phyloP scores from a whole-genome alignment of 345 rosid genomes.

The Brassica cretica region DNA sequence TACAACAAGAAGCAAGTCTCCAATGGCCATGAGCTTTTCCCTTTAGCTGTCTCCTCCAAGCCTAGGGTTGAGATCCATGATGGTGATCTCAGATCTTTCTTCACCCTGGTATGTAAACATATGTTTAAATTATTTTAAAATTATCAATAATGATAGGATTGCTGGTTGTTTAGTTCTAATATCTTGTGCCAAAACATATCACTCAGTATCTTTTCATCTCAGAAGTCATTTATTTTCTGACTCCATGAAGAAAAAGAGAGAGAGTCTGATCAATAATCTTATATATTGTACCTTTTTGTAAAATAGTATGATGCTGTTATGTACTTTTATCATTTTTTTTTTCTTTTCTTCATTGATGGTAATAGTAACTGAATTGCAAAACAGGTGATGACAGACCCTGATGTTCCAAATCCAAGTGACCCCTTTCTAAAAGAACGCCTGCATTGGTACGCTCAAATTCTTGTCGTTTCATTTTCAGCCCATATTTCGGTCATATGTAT shows the following conservation, averaged over 20 bases:
- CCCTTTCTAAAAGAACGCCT: slow-evolving; percentile 63
- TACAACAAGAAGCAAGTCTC: slow-evolving; percentile 50
- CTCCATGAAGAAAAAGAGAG: not conserved
- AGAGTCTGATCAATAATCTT: slow-evolving; percentile 6
- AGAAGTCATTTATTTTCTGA: slow-evolving; percentile 1
- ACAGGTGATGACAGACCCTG: slow-evolving; percentile 73
- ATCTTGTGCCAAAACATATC: not conserved
- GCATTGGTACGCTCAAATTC: slow-evolving; percentile 51
- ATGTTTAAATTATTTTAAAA: not conserved
- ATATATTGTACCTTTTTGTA: not conserved
- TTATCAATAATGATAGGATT: not conserved
- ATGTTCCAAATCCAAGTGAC: slow-evolving; percentile 74
- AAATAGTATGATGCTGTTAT: not conserved
- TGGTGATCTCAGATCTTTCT: slow-evolving; percentile 62
- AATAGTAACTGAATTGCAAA: slow-evolving; percentile 19
- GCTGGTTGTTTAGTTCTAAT: not conserved
- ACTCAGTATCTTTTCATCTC: not conserved
- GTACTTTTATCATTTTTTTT: not conserved
- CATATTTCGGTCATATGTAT: not conserved
- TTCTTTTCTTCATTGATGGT: not conserved
- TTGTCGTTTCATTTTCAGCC: not conserved
- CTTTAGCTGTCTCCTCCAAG: slow-evolving; percentile 44
- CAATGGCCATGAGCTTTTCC: slow-evolving; percentile 53
- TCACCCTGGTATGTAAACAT: slow-evolving; percentile 51
- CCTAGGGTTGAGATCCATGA: slow-evolving; percentile 59